Evolutionary conservation across 108 stramenopile species (phyloP), one percentile per base, ranked within the genome.

Genomic region (Nitzschia sp.): DNA sequence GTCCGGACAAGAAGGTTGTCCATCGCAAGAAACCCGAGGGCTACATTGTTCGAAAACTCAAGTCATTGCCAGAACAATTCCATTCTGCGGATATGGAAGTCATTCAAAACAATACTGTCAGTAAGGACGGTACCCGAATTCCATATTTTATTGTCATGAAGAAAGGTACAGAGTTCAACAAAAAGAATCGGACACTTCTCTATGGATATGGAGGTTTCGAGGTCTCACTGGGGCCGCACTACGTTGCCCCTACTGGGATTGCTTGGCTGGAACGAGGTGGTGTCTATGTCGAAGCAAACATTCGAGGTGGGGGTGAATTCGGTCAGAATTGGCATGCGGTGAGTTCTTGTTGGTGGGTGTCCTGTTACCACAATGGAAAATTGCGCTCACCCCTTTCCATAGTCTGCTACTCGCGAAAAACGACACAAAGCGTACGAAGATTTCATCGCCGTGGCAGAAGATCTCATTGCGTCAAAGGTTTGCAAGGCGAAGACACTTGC

Each of bases 181-280:
- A 81, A 19, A 67, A 72, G 21, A 87, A 82, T 58, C 83, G 83
- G 9, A 82, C 79, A 6, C 73, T 93, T 7, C 73, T 93, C 0
- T 85, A 92, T 51, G 91, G 83, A 9, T 98, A 97, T 63, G 97
- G 98, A 39, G 97, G 98, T 3, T 99, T 99, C 78, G 97, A 97
- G 68, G 93, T 99, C 29, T 80, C 83, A 10, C 75, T 99, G 14
- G 87, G 85, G 14, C 98, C 98, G 19, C 70, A 81, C n/a, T 98
- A 97, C 70, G 63, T 74, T 41, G 73, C 91, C 6, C 75, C 90
- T 6, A 72, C 79, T 2, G 95, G 97, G 2, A 65, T 86, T 51
- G 71, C 80, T 42, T 97, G 96, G 91, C 72, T 98, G 12, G 93
- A 97, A 61, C 78, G 90, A 26, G 98, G 97, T 17, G 95, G 94